Evolutionary conservation across 2,329 filamentous ascomycete species (phyloP), one percentile per base, ranked within the genome.

Genomic region (Colletotrichum sp.): DNA sequence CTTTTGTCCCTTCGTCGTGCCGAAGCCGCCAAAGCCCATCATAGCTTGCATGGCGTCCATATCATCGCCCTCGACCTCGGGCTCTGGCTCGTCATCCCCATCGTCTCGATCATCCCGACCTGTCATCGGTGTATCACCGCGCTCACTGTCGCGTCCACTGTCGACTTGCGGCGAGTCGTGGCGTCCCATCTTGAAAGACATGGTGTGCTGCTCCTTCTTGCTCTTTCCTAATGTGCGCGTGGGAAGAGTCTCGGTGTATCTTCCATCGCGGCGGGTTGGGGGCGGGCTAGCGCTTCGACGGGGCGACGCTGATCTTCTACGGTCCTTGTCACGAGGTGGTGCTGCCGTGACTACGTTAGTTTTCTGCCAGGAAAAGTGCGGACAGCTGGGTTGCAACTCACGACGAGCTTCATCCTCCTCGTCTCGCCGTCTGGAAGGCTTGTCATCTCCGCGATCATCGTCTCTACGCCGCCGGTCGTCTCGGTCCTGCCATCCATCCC

Each of bases 21-120:
- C 93, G 85, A 98, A 99, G 1, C 90, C 91, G 21, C 92, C 92
- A 81, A 99, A 98, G 3, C 97, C 97, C 94, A 99, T 96, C 87
- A 96, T 92, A 65, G 93, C 92, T 79, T 92, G 89, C 94, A 98
- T 96, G 75, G 91, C 91, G 71, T 90, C 91, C 81, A 94, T 88
- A 67, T 93, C 92, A 77, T 93, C 92, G 77, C 96, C 94, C 36
- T 90, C 90, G 65, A 89, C 86, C 18, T 88, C 81, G 32, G 89
- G 85, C 55, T 90, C 90, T 21, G 90, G 89, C 18, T 89, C 81
- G 62, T 61, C 67, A 5, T 36, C 38, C 14, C 56, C 5, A 16
- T 71, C 72, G 16, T 71, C 70, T 18, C 61, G 61, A 18, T 61
- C 71, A n/a, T 9, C 74, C 34, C 34, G 34, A 10, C 61, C 61